Evolutionary conservation across 495 filamentous ascomycete genomes (phyloP).

Genomic region (Aspergillus hancockii): DNA sequence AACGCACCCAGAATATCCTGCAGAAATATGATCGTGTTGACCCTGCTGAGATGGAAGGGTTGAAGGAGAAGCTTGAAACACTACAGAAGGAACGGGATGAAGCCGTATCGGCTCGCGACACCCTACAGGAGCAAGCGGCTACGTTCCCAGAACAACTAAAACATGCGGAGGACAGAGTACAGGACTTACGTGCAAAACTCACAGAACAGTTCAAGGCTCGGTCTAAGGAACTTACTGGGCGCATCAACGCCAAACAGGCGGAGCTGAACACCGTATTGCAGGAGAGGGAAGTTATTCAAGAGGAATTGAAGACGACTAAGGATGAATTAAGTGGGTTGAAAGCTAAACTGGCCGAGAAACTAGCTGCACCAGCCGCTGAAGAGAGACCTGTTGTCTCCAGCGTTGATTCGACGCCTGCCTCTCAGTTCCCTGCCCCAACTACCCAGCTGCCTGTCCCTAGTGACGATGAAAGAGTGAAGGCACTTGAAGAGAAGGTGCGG

Average conservation of each 20-base stretch:
- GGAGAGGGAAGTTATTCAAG: conserved; percentile 53
- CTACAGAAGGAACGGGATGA: conserved; percentile 74
- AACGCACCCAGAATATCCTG: conserved; percentile 89
- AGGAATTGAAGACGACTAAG: conserved; percentile 48
- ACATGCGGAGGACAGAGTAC: conserved; percentile 48
- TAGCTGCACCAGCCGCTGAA: conserved; percentile 23
- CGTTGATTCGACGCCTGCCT: conserved; percentile 42
- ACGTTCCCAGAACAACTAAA: conserved; percentile 53
- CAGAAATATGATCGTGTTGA: conserved; percentile 95
- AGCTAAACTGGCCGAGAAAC: conserved; percentile 35
- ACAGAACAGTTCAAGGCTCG: conserved; percentile 62
- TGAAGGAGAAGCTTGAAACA: conserved; percentile 67
- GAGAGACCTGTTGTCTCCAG: conserved; percentile 13
- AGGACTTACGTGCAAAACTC: conserved; percentile 53
- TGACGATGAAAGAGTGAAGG: conserved; percentile 41
- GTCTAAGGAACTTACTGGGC: conserved; percentile 50
- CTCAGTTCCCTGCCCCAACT: conserved; percentile 36
- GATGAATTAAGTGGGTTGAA: conserved; percentile 43
- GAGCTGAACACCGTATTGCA: conserved; percentile 44
- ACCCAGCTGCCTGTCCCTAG: conserved; percentile 24
- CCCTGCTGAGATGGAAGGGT: conserved; percentile 82
- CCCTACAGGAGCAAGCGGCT: conserved; percentile 55
- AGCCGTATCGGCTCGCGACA: conserved; percentile 55
- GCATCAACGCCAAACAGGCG: conserved; percentile 51
- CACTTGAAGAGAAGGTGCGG: conserved; percentile 47